These are phyloP conservation scores for Syzygium malaccense DNA, from an alignment of 441 rosid species.

Conservation along the genomic window DNA sequence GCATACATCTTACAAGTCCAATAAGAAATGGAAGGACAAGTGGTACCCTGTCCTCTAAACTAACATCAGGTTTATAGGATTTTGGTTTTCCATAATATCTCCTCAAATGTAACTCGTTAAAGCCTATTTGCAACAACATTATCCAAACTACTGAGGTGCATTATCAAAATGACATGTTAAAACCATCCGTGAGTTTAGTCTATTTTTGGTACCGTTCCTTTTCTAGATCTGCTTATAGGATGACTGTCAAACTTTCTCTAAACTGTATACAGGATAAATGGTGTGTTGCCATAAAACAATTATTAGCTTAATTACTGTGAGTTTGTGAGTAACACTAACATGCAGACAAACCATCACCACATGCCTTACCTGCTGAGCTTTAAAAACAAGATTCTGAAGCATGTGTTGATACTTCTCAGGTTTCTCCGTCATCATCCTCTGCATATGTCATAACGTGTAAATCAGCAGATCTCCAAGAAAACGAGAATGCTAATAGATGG, in stretches of 20 bases:
- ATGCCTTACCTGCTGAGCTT: slow-evolving; percentile 86
- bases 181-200: neutral
- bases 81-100: neutral
- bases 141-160: neutral
- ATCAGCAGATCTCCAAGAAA: slow-evolving; percentile 8
- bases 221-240: neutral
- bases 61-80: neutral
- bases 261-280: neutral
- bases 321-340: neutral
- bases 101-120: neutral
- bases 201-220: neutral
- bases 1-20: neutral
- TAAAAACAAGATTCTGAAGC: slow-evolving; percentile 93
- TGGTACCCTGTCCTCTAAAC: neutral
- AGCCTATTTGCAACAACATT: neutral
- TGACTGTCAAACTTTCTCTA: neutral
- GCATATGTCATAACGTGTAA: slow-evolving; percentile 15
- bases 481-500: neutral
- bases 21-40: neutral
- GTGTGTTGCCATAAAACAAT: neutral
- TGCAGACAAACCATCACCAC: neutral
- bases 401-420: slow-evolving; percentile 93
- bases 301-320: neutral
- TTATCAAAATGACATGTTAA: neutral
- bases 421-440: slow-evolving; percentile 99